Evolutionary conservation across 148 eudicot species (phyloP).

Genomic region (Dianthus caryophyllus): DNA sequence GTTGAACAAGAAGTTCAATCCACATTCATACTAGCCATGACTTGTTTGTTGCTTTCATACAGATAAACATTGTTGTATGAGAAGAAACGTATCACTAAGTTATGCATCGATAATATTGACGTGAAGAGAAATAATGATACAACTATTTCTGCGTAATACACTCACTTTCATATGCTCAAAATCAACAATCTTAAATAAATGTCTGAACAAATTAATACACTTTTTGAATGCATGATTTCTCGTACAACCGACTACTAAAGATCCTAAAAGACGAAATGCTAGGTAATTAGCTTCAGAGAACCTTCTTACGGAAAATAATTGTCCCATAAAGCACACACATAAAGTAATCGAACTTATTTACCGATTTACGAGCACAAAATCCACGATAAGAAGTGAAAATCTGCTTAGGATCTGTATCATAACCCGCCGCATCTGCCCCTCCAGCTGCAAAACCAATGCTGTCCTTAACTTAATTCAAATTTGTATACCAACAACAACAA

Average conservation of each 20-base stretch:
- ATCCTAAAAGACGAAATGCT: background rate
- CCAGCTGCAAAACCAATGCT: constrained; percentile 20
- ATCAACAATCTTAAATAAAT: background rate
- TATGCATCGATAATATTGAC: background rate
- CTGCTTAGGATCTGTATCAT: constrained; percentile 30
- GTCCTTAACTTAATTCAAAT: background rate
- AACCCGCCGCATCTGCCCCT: constrained; percentile 12
- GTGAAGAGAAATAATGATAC: background rate
- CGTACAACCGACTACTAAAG: background rate
- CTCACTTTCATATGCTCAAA: background rate
- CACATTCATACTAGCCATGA: background rate
- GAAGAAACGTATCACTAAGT: background rate
- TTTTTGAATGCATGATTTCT: background rate
- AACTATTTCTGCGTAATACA: background rate
- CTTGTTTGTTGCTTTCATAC: background rate
- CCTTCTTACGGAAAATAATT: background rate
- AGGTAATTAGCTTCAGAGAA: background rate
- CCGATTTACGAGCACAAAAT: constrained; percentile 60
- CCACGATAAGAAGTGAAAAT: constrained; percentile 38
- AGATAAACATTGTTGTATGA: background rate
- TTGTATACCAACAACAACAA: background rate
- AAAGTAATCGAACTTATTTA: constrained; percentile 16
- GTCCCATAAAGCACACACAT: background rate
- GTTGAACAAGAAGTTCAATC: background rate
- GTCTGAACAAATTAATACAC: background rate